Evolutionary conservation across 495 filamentous ascomycete species (phyloP).

Genomic region (Polyplosphaeria fusca): DNA sequence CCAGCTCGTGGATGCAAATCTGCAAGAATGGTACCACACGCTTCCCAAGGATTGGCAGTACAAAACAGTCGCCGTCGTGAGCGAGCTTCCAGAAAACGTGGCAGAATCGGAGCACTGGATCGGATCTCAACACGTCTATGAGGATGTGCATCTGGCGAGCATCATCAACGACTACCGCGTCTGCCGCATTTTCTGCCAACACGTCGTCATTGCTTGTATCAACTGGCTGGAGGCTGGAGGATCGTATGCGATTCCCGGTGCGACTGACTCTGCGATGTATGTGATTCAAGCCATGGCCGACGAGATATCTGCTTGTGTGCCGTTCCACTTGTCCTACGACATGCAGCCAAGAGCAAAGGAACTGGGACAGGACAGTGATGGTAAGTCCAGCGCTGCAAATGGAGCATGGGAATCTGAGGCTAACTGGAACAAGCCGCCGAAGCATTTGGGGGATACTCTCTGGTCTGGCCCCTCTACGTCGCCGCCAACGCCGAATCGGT

Average conservation of each 20-base stretch:
- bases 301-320: conserved; percentile 35
- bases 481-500: conserved; percentile 28
- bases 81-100: conserved; percentile 28
- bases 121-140: conserved; percentile 36
- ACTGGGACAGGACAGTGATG: conserved; percentile 28
- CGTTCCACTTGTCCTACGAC: conserved; percentile 36
- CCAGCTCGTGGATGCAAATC: conserved; percentile 30
- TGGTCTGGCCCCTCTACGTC: conserved; percentile 40
- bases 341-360: conserved; percentile 25
- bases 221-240: conserved; percentile 13
- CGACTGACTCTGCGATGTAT: conserved; percentile 14
- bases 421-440: conserved; percentile 22
- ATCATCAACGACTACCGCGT: conserved; percentile 39
- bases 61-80: conserved; percentile 21
- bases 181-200: conserved; percentile 38
- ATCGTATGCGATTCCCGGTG: background rate
- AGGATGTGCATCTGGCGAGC: conserved; percentile 35
- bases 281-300: conserved; percentile 35
- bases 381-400: conserved; percentile 16
- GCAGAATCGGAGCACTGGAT: conserved; percentile 26
- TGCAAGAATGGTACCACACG: conserved; percentile 32
- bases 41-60: conserved; percentile 33
- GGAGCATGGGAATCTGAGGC: background rate
- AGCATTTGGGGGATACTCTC: conserved; percentile 37
- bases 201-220: conserved; percentile 31